Conservation (phyloP, 345 rosid genomes). For the Citrus trifoliata region DNA sequence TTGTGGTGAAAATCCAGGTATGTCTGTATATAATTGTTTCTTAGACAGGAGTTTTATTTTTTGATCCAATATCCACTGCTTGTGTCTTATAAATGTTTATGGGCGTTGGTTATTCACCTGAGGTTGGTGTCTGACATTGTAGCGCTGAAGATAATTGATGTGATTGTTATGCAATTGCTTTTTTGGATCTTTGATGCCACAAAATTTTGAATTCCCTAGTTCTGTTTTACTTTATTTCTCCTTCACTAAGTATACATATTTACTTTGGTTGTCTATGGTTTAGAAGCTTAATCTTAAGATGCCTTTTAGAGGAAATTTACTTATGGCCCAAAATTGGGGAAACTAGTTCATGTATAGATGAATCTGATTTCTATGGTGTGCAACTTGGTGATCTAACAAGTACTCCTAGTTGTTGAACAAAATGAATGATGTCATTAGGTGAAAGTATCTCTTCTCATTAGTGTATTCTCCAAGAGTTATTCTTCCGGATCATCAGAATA, state of each 20-base stretch:
- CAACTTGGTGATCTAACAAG: not conserved
- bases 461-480: not conserved
- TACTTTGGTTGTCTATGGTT: not conserved
- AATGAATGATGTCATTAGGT: not conserved
- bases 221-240: not conserved
- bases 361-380: not conserved
- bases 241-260: not conserved
- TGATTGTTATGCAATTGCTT: slow-evolving; percentile 6
- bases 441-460: not conserved
- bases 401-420: not conserved
- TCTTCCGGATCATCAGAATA: not conserved
- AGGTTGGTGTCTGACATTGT: not conserved
- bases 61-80: not conserved
- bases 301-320: not conserved
- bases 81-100: slow-evolving; percentile 1
- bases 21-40: slow-evolving; percentile 16
- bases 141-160: not conserved
- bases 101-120: slow-evolving; percentile 12
- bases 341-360: not conserved
- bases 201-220: not conserved
- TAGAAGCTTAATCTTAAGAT: not conserved
- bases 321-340: not conserved
- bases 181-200: not conserved
- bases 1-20: slow-evolving; percentile 22
- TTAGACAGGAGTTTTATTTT: not conserved